Base-by-base conservation (phyloP, 139 green algal genomes). In the Chlamydomonas sp. region DNA sequence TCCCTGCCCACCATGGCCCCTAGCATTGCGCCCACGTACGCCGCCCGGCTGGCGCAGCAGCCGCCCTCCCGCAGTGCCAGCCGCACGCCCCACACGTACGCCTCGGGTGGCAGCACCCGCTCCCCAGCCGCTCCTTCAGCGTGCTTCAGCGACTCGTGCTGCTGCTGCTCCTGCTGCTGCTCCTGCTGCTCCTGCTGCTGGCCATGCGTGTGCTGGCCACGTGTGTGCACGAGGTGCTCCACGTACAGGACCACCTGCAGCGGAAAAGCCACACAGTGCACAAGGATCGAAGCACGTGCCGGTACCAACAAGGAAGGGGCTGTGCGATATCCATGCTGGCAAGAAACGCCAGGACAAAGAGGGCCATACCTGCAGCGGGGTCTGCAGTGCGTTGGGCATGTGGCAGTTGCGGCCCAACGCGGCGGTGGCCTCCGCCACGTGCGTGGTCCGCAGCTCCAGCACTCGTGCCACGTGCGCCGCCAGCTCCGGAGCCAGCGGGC, bases 381-480 rank as follows among this genome's bases (percentile, higher is more conserved):
- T 95, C 62, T 88, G 84, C 60, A 93, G 72, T 7, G 90, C 89
- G 77, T 94, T 95, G 20, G 93, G 93, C 92, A 96, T 92, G 89
- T 96, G 93, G 90, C 93, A 96, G 90, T 96, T 96, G 71, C 93
- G 81, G 14, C 93, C 93, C 17, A 95, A 83, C 31, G 71, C 59
- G 1, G 83, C 64, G 5, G 90, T 79, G 4, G 87, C 91, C 14
- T 82, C 79, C 4, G 76, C 10, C 10, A 88, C 86, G 14, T 89
- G 85, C 7, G 82, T 73, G 7, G 72, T 59, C 0, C 69, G 74
- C 76, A 94, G 87, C 17, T 86, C 78, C 3, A 90, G 74, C 0
- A 58, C 84, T 4, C 69, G 31, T 5, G 69, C 8, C 64, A 95
- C 83, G 16, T 85, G 80, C 0, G 4, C 80, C 8, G 91, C 92